Conservation (phyloP, 2,329 filamentous ascomycete genomes). For the Stachybotrys chartarum region DNA sequence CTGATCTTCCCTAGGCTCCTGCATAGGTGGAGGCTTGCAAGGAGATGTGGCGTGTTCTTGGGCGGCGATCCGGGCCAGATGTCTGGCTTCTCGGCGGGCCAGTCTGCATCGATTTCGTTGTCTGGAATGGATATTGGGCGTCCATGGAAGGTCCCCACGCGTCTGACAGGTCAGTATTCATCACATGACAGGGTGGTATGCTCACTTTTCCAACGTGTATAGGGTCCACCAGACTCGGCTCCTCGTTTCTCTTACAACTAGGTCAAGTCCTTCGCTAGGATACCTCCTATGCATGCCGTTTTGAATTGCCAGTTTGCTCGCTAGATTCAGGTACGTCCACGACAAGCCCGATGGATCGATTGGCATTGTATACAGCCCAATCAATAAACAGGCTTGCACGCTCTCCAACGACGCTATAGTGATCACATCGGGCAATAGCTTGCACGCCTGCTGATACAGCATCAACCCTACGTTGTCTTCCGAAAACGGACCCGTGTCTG, state of each 20-base stretch:
- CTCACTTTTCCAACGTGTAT: constrained; percentile 48
- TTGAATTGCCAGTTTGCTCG: constrained; percentile 50
- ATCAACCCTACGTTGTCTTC: constrained; percentile 47
- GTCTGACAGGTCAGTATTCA: constrained; percentile 22
- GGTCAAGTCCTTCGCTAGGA: constrained; percentile 36
- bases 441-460: constrained; percentile 49
- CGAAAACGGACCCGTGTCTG: constrained; percentile 23
- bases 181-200: neutral
- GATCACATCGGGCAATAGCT: constrained; percentile 48
- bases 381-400: constrained; percentile 49
- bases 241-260: constrained; percentile 41
- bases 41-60: constrained; percentile 37
- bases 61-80: constrained; percentile 31
- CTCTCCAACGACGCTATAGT: constrained; percentile 48
- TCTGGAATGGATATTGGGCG: constrained; percentile 45
- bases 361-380: constrained; percentile 48
- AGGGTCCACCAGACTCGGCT: constrained; percentile 52
- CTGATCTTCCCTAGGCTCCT: constrained; percentile 25
- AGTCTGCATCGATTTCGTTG: constrained; percentile 45
- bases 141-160: constrained; percentile 49
- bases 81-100: constrained; percentile 38
- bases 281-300: constrained; percentile 53
- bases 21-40: constrained; percentile 32
- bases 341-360: constrained; percentile 49
- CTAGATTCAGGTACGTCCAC: constrained; percentile 49